phyloP scores from a whole-genome alignment of 352 stramenopile species.

The Globisporangium cylindrosporum region DNA sequence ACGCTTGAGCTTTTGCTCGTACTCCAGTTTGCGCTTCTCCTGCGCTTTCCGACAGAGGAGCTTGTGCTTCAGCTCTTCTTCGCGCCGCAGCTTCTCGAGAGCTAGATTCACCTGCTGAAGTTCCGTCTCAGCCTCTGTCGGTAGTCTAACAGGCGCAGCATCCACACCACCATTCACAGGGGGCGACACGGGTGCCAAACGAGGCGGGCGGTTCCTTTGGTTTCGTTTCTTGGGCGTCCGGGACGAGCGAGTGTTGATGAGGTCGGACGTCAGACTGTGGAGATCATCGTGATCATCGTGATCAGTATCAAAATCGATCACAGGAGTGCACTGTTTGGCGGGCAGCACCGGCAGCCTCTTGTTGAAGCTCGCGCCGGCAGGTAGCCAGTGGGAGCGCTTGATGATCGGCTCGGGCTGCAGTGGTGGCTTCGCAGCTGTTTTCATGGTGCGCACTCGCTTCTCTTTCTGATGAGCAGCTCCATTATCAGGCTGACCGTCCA shows the following conservation, averaged over 20 bases:
- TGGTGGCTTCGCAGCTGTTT: background rate
- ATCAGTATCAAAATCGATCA: background rate
- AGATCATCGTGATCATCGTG: constrained; percentile 7
- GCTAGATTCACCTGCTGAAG: constrained; percentile 9
- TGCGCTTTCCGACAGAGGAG: constrained; percentile 30
- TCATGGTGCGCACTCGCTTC: background rate
- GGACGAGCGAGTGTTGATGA: constrained; percentile 17
- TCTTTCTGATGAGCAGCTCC: background rate
- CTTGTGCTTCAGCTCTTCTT: constrained; percentile 53
- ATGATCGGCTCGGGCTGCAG: constrained; percentile 12
- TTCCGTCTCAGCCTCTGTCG: constrained; percentile 11
- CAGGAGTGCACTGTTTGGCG: constrained; percentile 11
- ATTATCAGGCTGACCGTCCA: background rate
- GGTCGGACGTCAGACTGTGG: constrained; percentile 4
- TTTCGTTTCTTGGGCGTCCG: constrained; percentile 45
- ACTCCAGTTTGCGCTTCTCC: constrained; percentile 36
- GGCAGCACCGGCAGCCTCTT: constrained; percentile 40
- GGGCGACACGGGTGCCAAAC: constrained; percentile 33
- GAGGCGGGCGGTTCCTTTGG: constrained; percentile 39
- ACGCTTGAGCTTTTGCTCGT: constrained; percentile 31
- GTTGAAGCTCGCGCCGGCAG: constrained; percentile 43
- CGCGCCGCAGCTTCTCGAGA: constrained; percentile 24
- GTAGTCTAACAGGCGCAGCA: background rate
- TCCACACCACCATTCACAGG: background rate
- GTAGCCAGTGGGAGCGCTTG: constrained; percentile 76